Percentiles rank a stretch among this genome's conserved stretches.
Conservation (phyloP, 192 early-diverging fungal genomes). For the Backusella tuberculispora region DNA sequence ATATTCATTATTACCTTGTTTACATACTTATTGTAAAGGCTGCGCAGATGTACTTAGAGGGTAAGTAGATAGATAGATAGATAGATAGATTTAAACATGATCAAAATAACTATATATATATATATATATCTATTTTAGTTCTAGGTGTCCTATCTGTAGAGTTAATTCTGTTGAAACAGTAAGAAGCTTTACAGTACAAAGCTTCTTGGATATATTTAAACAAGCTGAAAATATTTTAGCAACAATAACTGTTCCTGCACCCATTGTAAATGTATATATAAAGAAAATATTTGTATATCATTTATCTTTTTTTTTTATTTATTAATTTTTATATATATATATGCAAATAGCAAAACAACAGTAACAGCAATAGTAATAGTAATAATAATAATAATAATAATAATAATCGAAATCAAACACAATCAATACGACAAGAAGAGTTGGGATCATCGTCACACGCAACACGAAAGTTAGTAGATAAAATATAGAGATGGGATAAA, state of each 20-base stretch:
- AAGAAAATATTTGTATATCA: too few species aligned
- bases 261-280: neutral
- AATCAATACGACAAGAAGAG: neutral
- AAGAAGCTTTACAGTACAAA: neutral
- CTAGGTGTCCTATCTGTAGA: constrained; percentile 4
- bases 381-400: neutral
- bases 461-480: neutral
- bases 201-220: neutral
- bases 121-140: neutral
- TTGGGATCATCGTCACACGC: neutral
- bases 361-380: too few species aligned
- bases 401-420: neutral
- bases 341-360: neutral
- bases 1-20: neutral
- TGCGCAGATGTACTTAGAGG: neutral
- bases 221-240: neutral
- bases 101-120: neutral
- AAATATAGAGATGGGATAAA: neutral
- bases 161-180: neutral
- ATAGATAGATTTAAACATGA: too few species aligned
- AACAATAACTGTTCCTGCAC: neutral
- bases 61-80: too few species aligned
- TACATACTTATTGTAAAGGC: neutral
- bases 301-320: neutral
- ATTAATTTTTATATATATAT: neutral